These are phyloP conservation scores for Boletus reticulatus DNA, from an alignment of 768 basidiomycete genomes.

Conservation along the genomic window DNA sequence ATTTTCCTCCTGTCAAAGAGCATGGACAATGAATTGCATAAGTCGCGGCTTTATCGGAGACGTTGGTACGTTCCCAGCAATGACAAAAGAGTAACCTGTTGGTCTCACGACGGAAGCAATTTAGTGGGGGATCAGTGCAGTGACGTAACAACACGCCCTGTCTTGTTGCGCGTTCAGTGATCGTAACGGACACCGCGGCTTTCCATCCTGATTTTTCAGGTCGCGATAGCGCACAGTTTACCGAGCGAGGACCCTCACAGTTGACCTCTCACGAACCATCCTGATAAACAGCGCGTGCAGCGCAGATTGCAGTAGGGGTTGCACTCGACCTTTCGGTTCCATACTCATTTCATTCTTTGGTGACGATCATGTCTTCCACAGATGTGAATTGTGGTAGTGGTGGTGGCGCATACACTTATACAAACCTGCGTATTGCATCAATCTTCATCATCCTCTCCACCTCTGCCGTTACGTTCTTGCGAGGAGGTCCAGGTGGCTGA, in stretches of 20 bases:
- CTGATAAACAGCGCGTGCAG: neutral
- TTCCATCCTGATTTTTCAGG: conserved; percentile 5
- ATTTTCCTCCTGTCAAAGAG: conserved; percentile 26
- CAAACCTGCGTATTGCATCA: conserved; percentile 62
- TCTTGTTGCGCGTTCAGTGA: too few species aligned
- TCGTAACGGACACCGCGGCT: neutral
- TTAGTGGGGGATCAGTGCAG: neutral
- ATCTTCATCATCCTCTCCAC: conserved; percentile 71
- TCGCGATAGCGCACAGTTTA: conserved; percentile 5
- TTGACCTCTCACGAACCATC: conserved; percentile 13
- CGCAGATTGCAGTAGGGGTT: neutral
- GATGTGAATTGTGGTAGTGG: conserved; percentile 44
- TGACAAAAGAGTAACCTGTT: neutral
- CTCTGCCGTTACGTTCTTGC: conserved; percentile 57
- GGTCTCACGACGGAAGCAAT: neutral
- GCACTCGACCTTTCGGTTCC: neutral
- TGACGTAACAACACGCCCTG: too few species aligned
- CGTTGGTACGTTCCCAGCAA: neutral
- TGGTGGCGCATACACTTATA: conserved; percentile 49
- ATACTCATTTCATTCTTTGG: neutral
- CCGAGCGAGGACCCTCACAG: conserved; percentile 26
- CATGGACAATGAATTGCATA: conserved; percentile 22
- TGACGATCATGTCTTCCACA: conserved; percentile 21
- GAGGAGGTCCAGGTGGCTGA: conserved; percentile 46
- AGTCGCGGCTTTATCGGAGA: neutral